phyloP scores from a whole-genome alignment of 192 early-diverging fungal genomes.

The Coemansia sp. region DNA sequence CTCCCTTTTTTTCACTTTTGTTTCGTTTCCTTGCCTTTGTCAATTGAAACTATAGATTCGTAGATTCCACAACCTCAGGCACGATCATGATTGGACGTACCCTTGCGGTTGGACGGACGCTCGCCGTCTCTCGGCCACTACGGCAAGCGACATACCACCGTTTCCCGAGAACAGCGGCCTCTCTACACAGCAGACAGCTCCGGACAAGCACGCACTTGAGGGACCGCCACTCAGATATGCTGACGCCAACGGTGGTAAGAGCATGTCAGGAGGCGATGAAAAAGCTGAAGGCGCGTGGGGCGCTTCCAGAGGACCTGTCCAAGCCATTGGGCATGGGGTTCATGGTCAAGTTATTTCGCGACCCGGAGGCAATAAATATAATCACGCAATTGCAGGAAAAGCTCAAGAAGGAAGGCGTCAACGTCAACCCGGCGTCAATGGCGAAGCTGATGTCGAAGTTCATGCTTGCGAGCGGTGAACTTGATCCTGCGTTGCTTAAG shows the following conservation, averaged over 20 bases:
- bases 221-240: background rate
- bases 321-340: slow-evolving; percentile 20
- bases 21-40: background rate
- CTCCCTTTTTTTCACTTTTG: background rate
- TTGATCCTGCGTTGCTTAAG: background rate
- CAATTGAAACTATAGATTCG: background rate
- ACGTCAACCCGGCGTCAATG: slow-evolving; percentile 29
- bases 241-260: background rate
- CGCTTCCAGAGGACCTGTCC: background rate
- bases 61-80: background rate
- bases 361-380: slow-evolving; percentile 25
- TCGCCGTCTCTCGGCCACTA: background rate
- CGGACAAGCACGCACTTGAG: background rate
- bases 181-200: background rate
- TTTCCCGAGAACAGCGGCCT: background rate
- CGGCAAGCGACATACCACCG: background rate
- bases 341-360: slow-evolving; percentile 21
- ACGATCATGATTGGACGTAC: slow-evolving; percentile 7
- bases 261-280: background rate
- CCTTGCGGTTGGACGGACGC: background rate
- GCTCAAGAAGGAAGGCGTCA: slow-evolving; percentile 36
- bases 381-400: slow-evolving; percentile 18
- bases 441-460: slow-evolving; percentile 19
- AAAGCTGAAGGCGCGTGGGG: background rate
- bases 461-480: background rate